Conservation (phyloP, 179 eudicot genomes). For the Beta corolliflora region DNA sequence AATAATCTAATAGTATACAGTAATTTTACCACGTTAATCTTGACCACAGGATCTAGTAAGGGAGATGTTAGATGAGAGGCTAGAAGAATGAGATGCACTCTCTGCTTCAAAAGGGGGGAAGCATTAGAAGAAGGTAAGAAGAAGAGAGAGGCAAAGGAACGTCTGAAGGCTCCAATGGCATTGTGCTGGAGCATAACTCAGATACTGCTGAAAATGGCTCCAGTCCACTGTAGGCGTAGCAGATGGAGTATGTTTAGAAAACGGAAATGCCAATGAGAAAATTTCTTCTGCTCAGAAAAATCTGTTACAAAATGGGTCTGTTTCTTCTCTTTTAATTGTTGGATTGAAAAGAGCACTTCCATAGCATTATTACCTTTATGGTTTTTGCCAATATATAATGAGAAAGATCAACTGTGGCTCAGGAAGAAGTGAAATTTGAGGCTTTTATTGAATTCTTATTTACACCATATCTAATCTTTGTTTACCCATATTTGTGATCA, state of each 20-base stretch:
- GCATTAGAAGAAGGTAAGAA: slow-evolving; percentile 83
- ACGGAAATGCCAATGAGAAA: slow-evolving; percentile 48
- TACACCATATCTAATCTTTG: not conserved
- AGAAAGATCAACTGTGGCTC: no score
- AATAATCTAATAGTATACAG: no score
- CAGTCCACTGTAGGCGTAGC: no score
- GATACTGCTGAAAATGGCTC: slow-evolving; percentile 37
- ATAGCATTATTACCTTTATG: no score
- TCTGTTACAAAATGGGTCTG: slow-evolving; percentile 52
- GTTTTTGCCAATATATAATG: no score
- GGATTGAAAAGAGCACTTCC: no score
- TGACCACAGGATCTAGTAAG: slow-evolving; percentile 53
- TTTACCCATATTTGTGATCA: not conserved
- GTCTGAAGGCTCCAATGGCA: slow-evolving; percentile 53
- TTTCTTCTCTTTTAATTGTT: slow-evolving; percentile 9
- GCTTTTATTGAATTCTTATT: no score
- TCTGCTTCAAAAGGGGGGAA: slow-evolving; percentile 71
- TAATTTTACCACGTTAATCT: no score
- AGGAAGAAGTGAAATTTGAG: not conserved
- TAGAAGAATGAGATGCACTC: slow-evolving; percentile 75
- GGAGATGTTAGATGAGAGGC: slow-evolving; percentile 71
- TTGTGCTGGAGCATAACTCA: slow-evolving; percentile 27
- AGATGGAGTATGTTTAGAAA: slow-evolving; percentile 36
- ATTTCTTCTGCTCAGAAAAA: slow-evolving; percentile 33
- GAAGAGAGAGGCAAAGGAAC: slow-evolving; percentile 82